These are phyloP conservation scores for Colletotrichum sp. DNA, from an alignment of 2,329 filamentous ascomycete genomes.

Conservation along the genomic window DNA sequence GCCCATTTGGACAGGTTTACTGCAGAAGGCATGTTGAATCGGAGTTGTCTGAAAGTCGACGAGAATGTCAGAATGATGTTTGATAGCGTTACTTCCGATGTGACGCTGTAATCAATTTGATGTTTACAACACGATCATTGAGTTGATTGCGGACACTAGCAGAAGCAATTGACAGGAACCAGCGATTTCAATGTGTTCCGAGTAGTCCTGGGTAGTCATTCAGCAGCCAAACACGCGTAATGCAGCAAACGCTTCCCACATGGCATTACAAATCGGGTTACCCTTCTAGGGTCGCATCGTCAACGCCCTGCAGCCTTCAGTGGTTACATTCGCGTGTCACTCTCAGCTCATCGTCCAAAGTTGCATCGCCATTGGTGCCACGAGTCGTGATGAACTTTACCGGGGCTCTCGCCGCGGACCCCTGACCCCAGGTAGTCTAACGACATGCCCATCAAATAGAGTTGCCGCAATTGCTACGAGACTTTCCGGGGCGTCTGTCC, in stretches of 20 bases:
- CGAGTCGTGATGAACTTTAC: neutral
- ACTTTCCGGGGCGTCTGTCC: neutral
- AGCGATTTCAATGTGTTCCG: neutral
- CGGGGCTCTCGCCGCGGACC: neutral
- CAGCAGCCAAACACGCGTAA: neutral
- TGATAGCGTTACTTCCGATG: neutral
- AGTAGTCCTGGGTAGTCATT: neutral
- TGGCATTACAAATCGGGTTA: neutral
- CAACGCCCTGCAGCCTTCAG: neutral
- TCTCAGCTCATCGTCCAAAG: neutral
- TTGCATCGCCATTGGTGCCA: neutral
- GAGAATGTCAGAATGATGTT: neutral
- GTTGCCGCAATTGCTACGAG: neutral
- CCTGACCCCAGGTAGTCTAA: too few species aligned
- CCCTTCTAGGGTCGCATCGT: neutral
- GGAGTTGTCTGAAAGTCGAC: neutral
- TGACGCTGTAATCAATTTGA: neutral
- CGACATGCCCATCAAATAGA: neutral
- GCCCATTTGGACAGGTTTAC: neutral
- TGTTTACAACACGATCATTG: neutral
- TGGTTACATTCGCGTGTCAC: conserved; percentile 3
- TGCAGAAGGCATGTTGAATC: neutral
- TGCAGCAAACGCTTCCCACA: neutral
- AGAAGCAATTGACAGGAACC: neutral
- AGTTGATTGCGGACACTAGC: neutral